Percentiles rank a stretch among this genome's conserved stretches.
Conservation (phyloP, 768 basidiomycete genomes). For the Naematelia encephala region DNA sequence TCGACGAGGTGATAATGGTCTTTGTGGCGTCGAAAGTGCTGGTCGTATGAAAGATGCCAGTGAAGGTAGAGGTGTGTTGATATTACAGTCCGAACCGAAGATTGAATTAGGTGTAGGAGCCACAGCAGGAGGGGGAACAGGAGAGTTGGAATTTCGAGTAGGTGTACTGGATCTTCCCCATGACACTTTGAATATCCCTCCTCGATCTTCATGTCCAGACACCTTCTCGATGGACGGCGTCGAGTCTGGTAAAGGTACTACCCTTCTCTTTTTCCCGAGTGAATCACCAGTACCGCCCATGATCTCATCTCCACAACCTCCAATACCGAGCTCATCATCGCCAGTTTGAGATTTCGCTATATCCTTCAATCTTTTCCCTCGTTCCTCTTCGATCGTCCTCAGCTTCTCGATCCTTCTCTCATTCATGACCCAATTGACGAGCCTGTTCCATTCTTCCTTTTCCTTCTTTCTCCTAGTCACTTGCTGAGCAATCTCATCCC, state of each 20-base stretch:
- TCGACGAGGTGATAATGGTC: conserved; percentile 36
- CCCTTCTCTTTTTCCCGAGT: background rate
- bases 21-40: conserved; percentile 24
- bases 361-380: conserved; percentile 26
- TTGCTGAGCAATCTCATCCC: background rate
- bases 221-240: background rate
- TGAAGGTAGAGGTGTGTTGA: conserved; percentile 24
- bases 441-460: conserved; percentile 40
- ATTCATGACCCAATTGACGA: conserved; percentile 47
- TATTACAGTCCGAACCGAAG: conserved; percentile 15
- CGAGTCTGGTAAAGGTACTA: conserved; percentile 7
- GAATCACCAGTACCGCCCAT: background rate
- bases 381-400: conserved; percentile 29
- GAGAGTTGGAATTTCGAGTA: background rate
- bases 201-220: background rate
- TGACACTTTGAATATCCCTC: conserved; percentile 9
- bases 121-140: background rate
- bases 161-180: background rate
- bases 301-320: conserved; percentile 4
- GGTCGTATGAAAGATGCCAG: conserved; percentile 35
- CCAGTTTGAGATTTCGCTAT: conserved; percentile 14
- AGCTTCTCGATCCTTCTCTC: conserved; percentile 40
- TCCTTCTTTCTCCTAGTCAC: conserved; percentile 22
- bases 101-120: conserved; percentile 10
- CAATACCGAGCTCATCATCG: conserved; percentile 4